Percentiles rank a stretch among this genome's conserved stretches.
phyloP scores from a whole-genome alignment of 768 basidiomycete genomes.

The Naganishia kalamii region DNA sequence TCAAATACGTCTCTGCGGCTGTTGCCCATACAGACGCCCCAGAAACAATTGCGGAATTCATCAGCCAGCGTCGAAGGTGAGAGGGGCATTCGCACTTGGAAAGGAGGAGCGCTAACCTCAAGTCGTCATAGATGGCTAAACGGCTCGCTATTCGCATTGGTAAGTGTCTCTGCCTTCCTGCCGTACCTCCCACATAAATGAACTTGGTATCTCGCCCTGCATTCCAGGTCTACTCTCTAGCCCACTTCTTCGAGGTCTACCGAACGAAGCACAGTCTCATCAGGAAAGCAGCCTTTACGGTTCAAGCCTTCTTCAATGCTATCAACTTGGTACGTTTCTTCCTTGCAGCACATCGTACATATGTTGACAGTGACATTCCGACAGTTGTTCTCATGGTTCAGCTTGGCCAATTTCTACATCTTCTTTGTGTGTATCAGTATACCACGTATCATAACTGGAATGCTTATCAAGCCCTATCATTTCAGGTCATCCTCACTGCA shows the following conservation, averaged over 20 bases:
- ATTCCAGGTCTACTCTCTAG: conserved; percentile 69
- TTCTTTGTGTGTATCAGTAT: conserved; percentile 67
- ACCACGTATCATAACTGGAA: neutral
- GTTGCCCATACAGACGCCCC: conserved; percentile 96
- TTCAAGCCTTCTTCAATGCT: conserved; percentile 80
- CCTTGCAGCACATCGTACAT: no score
- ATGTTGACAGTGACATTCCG: neutral
- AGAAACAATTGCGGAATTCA: conserved; percentile 83
- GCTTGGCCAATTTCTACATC: conserved; percentile 87
- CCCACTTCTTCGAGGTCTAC: conserved; percentile 73
- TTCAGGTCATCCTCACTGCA: conserved; percentile 75
- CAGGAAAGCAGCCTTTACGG: conserved; percentile 66
- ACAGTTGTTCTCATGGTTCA: conserved; percentile 81
- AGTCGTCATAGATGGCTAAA: conserved; percentile 47
- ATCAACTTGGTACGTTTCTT: conserved; percentile 56
- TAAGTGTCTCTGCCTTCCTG: neutral
- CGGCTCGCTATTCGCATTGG: conserved; percentile 87
- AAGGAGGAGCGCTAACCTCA: conserved; percentile 50
- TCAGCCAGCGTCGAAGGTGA: conserved; percentile 82
- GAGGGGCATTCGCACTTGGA: conserved; percentile 15
- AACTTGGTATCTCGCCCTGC: neutral
- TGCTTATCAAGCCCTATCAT: neutral
- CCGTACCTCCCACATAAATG: neutral
- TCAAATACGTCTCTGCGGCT: conserved; percentile 55
- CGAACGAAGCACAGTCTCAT: conserved; percentile 71